Conservation (phyloP, 1,284 basidiomycete genomes). For the Cryptococcus floricola region DNA sequence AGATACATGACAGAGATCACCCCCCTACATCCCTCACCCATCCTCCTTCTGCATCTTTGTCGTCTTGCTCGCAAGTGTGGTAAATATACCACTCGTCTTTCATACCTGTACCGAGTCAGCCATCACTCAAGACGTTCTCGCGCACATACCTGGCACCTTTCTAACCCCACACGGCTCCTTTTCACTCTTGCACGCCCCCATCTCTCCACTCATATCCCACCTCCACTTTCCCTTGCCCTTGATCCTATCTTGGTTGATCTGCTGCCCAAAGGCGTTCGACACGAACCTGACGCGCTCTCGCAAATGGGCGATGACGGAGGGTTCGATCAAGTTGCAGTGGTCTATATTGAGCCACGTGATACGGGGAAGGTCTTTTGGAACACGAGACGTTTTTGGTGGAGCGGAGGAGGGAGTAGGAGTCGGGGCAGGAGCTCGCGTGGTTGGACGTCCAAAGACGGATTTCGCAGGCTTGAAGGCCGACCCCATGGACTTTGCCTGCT, state of each 20-base stretch:
- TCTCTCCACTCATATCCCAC: conserved; percentile 28
- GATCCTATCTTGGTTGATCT: conserved; percentile 21
- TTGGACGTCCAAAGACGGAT: neutral
- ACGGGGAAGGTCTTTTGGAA: conserved; percentile 4
- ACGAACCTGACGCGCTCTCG: conserved; percentile 25
- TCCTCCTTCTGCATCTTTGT: neutral
- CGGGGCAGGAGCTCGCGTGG: neutral
- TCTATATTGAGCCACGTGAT: conserved; percentile 39
- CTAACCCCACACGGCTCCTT: conserved; percentile 7
- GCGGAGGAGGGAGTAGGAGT: neutral
- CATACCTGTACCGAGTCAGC: conserved; percentile 3
- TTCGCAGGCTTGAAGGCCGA: neutral
- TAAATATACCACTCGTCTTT: conserved; percentile 14
- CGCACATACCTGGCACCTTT: conserved; percentile 6
- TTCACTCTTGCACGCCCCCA: conserved; percentile 8
- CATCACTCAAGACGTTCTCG: neutral
- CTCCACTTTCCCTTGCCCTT: conserved; percentile 27
- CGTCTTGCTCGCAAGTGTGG: conserved; percentile 11
- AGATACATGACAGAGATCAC: neutral
- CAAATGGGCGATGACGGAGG: conserved; percentile 15
- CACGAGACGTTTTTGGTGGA: neutral
- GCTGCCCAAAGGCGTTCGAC: conserved; percentile 1
- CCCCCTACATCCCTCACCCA: conserved; percentile 2
- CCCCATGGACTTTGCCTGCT: neutral
- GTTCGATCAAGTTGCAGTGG: conserved; percentile 28